A percentile compares a stretch with the other conserved stretches of the same genome.
Evolutionary conservation across 1,139 yeast genomes (phyloP).

Genomic region (Kluyveromyces sp.): DNA sequence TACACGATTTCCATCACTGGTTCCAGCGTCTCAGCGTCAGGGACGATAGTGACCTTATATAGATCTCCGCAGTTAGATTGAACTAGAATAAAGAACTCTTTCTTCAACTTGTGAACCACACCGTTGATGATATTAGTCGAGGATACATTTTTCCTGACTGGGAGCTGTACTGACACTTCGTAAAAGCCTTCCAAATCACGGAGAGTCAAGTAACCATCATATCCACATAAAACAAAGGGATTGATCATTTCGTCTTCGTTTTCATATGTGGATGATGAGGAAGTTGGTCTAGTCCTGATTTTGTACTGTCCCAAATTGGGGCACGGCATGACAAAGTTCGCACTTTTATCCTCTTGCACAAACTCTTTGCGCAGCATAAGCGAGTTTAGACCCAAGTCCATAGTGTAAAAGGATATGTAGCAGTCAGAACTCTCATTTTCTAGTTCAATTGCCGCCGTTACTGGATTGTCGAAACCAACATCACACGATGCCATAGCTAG

Average conservation of each 20-base stretch:
- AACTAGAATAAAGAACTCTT: constrained; percentile 57
- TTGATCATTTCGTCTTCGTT: constrained; percentile 28
- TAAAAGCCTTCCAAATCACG: constrained; percentile 32
- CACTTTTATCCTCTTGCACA: constrained; percentile 35
- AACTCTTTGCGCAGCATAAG: constrained; percentile 47
- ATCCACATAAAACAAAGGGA: constrained; percentile 51
- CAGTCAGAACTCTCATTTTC: constrained; percentile 27
- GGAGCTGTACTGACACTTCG: constrained; percentile 42
- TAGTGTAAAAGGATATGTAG: constrained; percentile 58
- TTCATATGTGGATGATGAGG: not conserved
- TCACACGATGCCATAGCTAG: constrained; percentile 55
- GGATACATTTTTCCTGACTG: constrained; percentile 34
- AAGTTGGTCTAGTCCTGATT: constrained; percentile 11
- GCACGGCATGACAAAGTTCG: constrained; percentile 31
- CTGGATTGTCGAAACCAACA: constrained; percentile 73
- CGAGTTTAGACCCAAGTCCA: constrained; percentile 81
- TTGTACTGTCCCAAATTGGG: constrained; percentile 22
- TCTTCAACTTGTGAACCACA: constrained; percentile 56
- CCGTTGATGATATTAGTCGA: constrained; percentile 43
- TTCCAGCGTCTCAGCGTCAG: constrained; percentile 32
- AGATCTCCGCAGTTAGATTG: constrained; percentile 72
- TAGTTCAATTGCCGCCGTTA: constrained; percentile 74
- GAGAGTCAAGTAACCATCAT: constrained; percentile 40
- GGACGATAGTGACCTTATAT: constrained; percentile 55
- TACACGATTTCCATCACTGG: constrained; percentile 44